Evolutionary conservation across 257 asterid species (phyloP).

Genomic region (Fraxinus pennsylvanica): DNA sequence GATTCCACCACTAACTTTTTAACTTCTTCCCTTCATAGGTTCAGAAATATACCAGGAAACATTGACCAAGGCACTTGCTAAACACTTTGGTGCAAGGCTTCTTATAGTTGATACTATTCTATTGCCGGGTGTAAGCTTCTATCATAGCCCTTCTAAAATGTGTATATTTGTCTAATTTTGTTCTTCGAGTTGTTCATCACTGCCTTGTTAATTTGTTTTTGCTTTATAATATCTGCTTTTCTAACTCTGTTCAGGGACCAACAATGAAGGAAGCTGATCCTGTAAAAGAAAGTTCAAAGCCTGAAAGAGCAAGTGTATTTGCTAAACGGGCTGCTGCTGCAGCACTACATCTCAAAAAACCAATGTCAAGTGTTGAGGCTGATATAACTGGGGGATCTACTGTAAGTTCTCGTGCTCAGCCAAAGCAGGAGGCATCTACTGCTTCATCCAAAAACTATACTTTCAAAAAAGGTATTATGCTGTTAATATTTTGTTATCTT

Average conservation of each 20-base stretch:
- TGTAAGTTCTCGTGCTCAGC: constrained; percentile 55
- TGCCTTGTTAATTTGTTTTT: background rate
- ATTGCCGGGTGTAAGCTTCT: constrained; percentile 70
- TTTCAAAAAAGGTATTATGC: constrained; percentile 62
- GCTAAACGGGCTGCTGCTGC: constrained; percentile 57
- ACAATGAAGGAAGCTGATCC: constrained; percentile 58
- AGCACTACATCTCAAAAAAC: constrained; percentile 62
- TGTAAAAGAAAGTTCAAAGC: constrained; percentile 61
- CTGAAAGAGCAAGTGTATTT: constrained; percentile 63
- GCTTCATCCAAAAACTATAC: constrained; percentile 66
- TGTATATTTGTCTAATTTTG: constrained; percentile 8
- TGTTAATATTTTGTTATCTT: background rate
- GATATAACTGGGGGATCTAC: constrained; percentile 62
- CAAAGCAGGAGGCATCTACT: constrained; percentile 82
- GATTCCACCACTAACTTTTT: background rate
- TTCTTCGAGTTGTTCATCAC: background rate
- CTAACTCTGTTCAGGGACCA: constrained; percentile 55
- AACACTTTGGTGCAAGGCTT: constrained; percentile 58
- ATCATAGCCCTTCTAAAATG: constrained; percentile 19
- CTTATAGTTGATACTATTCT: constrained; percentile 67
- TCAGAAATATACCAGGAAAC: constrained; percentile 91
- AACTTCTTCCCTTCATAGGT: constrained; percentile 39
- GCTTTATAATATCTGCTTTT: background rate
- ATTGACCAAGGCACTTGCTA: constrained; percentile 75
- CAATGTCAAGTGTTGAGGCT: constrained; percentile 75